Evolutionary conservation across 2,329 filamentous ascomycete species (phyloP), one percentile per base, ranked within the genome.

Genomic region (Cladosporium sphaerospermum): DNA sequence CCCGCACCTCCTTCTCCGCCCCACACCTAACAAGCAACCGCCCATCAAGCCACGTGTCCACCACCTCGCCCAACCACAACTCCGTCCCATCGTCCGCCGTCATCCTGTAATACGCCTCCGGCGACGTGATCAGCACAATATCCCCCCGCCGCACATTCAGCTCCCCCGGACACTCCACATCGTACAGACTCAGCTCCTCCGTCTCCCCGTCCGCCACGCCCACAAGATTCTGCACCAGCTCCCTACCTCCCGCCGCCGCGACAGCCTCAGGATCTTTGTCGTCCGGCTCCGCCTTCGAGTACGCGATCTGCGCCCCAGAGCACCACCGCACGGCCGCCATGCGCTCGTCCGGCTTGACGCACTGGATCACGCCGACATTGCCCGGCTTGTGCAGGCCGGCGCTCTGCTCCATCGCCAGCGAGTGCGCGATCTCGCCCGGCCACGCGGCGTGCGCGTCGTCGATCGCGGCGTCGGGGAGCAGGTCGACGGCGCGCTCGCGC

Each of bases 121-220:
- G 37, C 8, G 44, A 48, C 14, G 43, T 39, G 10, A 82, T 62
- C 9, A 81, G 62, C 2, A 81, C 79, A 52, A 80, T 75, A 60
- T 82, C 79, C 7, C 75, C 76, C 55, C 75, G 67, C 39, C 73
- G 67, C 37, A 75, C 72, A 37, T 73, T 74, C 45, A 83, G 58
- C 5, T 71, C 71, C n/a, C 72, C 70, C 34, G 75, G 75, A 2
- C 73, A 73, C 52, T 71, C 71, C 34, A 83, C 74, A 56, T 84
- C 81, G 62, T 83, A 83, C 39, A 83, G 61, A 54, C 79, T 82
- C 23, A 82, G 73, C 39, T 81, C 75, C 58, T 80, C 76, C 31
- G 69, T 60, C 4, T 60, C 52, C 3, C 58, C 61, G 3, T 42
- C 45, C 9, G 57, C 54, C 9, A 54, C 31, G 2, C 54, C 55